Percentiles rank a stretch among this genome's conserved stretches.
phyloP scores from a whole-genome alignment of 768 basidiomycete genomes.

The Pisolithus microcarpus region DNA sequence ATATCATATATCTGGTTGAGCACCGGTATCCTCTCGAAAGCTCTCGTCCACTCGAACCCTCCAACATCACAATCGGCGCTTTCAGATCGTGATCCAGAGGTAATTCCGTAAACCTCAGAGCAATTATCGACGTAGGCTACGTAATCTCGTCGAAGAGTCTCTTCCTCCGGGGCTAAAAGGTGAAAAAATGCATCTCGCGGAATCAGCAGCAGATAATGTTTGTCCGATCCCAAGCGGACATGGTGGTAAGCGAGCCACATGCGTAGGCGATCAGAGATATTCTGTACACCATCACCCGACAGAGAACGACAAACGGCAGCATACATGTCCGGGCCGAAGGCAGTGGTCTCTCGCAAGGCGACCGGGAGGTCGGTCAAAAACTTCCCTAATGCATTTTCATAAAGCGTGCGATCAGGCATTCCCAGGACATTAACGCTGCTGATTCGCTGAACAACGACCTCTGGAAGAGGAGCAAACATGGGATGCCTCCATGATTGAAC shows the following conservation, averaged over 20 bases:
- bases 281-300: slow-evolving; percentile 25
- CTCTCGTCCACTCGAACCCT: slow-evolving; percentile 28
- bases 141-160: slow-evolving; percentile 43
- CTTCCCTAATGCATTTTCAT: slow-evolving; percentile 41
- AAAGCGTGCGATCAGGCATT: slow-evolving; percentile 51
- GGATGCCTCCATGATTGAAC: slow-evolving; percentile 56
- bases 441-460: slow-evolving; percentile 49
- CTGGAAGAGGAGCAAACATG: slow-evolving; percentile 54
- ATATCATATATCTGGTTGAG: slow-evolving; percentile 64
- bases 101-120: background rate
- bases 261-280: slow-evolving; percentile 35
- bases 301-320: slow-evolving; percentile 44
- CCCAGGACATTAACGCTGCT: slow-evolving; percentile 45
- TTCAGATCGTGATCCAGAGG: slow-evolving; percentile 11
- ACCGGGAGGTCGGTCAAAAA: slow-evolving; percentile 47
- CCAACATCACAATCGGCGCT: slow-evolving; percentile 13
- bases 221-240: slow-evolving; percentile 53
- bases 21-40: slow-evolving; percentile 60
- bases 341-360: slow-evolving; percentile 54
- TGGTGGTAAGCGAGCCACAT: slow-evolving; percentile 57
- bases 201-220: slow-evolving; percentile 48
- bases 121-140: slow-evolving; percentile 30
- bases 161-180: slow-evolving; percentile 42
- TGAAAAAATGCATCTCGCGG: slow-evolving; percentile 56
- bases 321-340: slow-evolving; percentile 49